Evolutionary conservation across 768 basidiomycete species (phyloP), one percentile per base, ranked within the genome.

Genomic region (Pisolithus microcarpus): DNA sequence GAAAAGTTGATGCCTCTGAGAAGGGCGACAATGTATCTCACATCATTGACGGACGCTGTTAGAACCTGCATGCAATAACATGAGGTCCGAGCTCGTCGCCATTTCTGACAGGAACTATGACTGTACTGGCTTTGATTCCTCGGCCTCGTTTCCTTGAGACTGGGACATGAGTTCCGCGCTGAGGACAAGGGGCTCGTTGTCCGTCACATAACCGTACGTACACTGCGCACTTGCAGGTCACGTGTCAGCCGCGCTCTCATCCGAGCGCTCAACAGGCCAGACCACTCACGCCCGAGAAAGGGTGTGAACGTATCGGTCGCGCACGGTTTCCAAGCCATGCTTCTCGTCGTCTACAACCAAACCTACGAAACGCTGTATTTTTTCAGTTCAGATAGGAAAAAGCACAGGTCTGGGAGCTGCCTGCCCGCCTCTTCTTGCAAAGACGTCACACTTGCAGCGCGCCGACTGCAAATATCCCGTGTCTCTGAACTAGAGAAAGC

Each of bases 1-100:
- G 75, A 72, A 65, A 96, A 87, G 59, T 80, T 85, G 46, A 96
- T 82, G 7, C 91, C 89, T 54, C 88, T 81, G 23, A 97, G 72
- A 18, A 96, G 73, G 16, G 82, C 73, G 8, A 85, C 74, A 49
- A 96, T 82, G 59, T 87, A 85, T 48, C 90, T 79, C 44, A 96
- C 82, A 69, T 95, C 92, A 57, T 85, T 79, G 0, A 86, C 76
- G 38, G 85, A 85, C 5, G 85, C 82, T 48, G 75, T 77, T 39
- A 91, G 70, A n/a, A 89, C 77, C 74, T 78, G 38, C 18, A 43
- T 47, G 13, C 11, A 23, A n/a, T 38, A 4, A 45, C 16, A 46
- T 19, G 31, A 26, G 23, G 4, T 37, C 37, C 13, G 4, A 28
- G 30, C 18, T 34, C 21, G 38, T 18, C n/a, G 46, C 1, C 6